These are phyloP conservation scores for Isatis lusitanica DNA, from an alignment of 441 rosid genomes.

Conservation along the genomic window DNA sequence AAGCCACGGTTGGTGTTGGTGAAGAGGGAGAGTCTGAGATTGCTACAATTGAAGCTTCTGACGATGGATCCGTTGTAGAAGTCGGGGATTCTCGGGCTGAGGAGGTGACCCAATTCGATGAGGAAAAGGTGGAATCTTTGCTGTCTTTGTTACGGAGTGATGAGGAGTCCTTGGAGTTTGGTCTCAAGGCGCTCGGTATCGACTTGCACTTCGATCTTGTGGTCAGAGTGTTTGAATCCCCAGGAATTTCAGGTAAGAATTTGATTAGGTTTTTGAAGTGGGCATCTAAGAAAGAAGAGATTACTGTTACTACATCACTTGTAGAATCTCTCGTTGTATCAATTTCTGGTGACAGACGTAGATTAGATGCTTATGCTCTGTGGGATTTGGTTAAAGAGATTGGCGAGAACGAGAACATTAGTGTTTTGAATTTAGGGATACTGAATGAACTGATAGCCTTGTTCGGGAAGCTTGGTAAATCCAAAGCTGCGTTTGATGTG, in stretches of 20 bases:
- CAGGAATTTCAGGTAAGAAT: constrained; percentile 54
- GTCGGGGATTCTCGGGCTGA: constrained; percentile 4
- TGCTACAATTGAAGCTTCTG: constrained; percentile 26
- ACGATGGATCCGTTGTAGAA: constrained; percentile 18
- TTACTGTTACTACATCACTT: constrained; percentile 37
- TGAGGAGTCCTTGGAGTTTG: constrained; percentile 63
- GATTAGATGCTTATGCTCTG: constrained; percentile 53
- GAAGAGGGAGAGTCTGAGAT: constrained; percentile 28
- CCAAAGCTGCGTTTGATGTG: constrained; percentile 72
- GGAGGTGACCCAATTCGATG: constrained; percentile 44
- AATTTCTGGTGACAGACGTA: constrained; percentile 44
- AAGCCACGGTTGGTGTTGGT: constrained; percentile 21
- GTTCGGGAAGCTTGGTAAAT: constrained; percentile 67
- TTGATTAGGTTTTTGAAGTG: constrained; percentile 66
- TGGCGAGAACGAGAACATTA: constrained; percentile 35
- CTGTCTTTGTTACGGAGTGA: constrained; percentile 67
- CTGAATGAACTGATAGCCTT: constrained; percentile 61
- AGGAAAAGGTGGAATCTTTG: constrained; percentile 56
- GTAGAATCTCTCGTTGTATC: constrained; percentile 55
- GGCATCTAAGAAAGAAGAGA: constrained; percentile 45
- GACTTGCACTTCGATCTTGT: constrained; percentile 53
- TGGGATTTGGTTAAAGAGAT: constrained; percentile 76
- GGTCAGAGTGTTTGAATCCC: constrained; percentile 55
- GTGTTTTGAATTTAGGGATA: constrained; percentile 45
- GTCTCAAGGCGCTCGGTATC: constrained; percentile 48